Evolutionary conservation across 768 basidiomycete genomes (phyloP).

Genomic region (Termitomyces sp.): DNA sequence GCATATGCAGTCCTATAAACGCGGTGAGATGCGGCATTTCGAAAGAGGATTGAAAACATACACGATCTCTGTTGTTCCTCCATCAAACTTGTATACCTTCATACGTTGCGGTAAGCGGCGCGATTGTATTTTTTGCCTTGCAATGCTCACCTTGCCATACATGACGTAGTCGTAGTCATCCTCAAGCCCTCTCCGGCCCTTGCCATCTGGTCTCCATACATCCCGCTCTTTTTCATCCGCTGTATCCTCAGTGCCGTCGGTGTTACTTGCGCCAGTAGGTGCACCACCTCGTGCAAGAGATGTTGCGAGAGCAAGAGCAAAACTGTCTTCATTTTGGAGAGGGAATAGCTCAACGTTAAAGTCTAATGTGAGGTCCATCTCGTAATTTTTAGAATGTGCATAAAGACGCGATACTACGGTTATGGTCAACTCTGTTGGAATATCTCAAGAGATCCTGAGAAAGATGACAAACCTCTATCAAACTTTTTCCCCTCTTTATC

Average conservation of each 20-base stretch:
- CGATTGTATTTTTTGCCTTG: not conserved
- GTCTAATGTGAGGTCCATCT: constrained; percentile 91
- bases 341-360: constrained; percentile 92
- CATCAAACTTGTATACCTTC: constrained; percentile 96
- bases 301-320: constrained; percentile 83
- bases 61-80: constrained; percentile 79
- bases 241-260: constrained; percentile 47
- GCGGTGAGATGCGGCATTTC: not conserved
- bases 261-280: constrained; percentile 32
- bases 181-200: constrained; percentile 75
- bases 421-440: not conserved
- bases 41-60: constrained; percentile 32
- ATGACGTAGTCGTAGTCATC: constrained; percentile 99
- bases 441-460: not conserved
- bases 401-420: constrained; percentile 81
- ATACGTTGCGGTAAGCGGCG: not conserved
- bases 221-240: constrained; percentile 68
- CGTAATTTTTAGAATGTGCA: constrained; percentile 85
- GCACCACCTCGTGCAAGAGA: constrained; percentile 60
- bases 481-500: constrained; percentile 96
- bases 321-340: constrained; percentile 56
- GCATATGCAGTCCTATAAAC: constrained; percentile 81
- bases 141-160: constrained; percentile 81
- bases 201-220: constrained; percentile 83
- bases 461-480: constrained; percentile 72